Evolutionary conservation across 768 basidiomycete genomes (phyloP), one percentile per base, ranked within the genome.

Genomic region (Phaeotremella fagi): DNA sequence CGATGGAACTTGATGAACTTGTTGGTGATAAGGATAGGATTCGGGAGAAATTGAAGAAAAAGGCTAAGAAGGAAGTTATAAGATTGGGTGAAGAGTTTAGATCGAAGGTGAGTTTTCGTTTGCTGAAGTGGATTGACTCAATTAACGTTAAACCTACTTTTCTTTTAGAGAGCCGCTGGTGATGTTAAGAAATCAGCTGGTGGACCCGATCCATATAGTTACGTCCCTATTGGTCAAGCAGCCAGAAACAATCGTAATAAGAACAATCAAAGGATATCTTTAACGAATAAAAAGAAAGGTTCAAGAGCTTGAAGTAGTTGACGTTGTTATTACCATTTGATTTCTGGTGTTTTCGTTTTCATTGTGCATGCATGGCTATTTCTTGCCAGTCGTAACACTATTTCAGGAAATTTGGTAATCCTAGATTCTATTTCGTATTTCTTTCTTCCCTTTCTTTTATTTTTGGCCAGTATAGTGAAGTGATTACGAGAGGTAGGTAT

Each of bases 121-220:
- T 27, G 15, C n/a, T 23, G 24, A 15, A 29, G 29, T 48, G 29
- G n/a, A 11, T 22, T 22, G 22, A 24, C 14, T 20, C 23, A 23
- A 14, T 48, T 48, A 27, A 57, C 23, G 23, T 25, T 27, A 31
- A 16, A 37, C 42, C 64, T 33, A 65, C 49, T 43, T 61, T 42
- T 20, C 24, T 12, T 18, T 50, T 38, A 98, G 94, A 88, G 84
- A 78, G 95, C 92, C 22, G 88, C 88, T 27, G 95, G 95, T 6
- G 95, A 98, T 71, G 79, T 95, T 72, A 92, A 90, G 75, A 87
- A 83, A 71, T n/a, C n/a, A n/a, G 82, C 82, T 36, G 85, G 86
- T 15, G 74, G 89, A 48, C 71, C 74, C n/a, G 91, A 95, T 70
- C 95, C 95, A 3, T 98, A 90, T 71, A 90, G 89, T 16, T 99